Percentiles rank a stretch among this genome's conserved stretches.
phyloP scores from a whole-genome alignment of 2,329 filamentous ascomycete genomes.

The Neospermospora avenae region DNA sequence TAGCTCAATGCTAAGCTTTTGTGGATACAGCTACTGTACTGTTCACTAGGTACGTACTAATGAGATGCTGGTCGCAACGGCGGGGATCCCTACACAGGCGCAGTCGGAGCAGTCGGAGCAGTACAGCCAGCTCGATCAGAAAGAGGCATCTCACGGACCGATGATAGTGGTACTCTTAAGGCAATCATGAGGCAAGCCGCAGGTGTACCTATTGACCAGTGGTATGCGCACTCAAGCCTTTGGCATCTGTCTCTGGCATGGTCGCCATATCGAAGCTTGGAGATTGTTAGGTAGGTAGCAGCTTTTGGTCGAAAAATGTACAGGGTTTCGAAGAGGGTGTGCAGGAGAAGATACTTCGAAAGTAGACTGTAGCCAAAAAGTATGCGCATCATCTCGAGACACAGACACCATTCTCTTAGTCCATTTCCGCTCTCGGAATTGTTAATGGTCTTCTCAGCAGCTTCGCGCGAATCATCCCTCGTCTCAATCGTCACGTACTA shows the following conservation, averaged over 20 bases:
- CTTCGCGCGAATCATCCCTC: too few species aligned
- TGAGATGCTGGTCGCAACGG: background rate
- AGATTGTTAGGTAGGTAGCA: constrained; percentile 1
- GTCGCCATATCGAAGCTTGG: background rate
- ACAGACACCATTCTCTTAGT: too few species aligned
- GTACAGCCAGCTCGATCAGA: background rate
- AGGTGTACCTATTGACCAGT: background rate
- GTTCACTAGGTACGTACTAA: too few species aligned
- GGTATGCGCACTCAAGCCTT: background rate
- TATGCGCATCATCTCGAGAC: constrained; percentile 5
- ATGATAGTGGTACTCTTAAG: background rate
- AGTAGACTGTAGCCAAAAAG: background rate
- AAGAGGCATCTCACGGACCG: background rate
- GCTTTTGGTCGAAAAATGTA: background rate
- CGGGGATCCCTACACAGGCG: background rate
- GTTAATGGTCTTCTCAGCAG: too few species aligned
- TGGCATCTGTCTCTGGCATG: background rate
- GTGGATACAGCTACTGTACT: constrained; percentile 13
- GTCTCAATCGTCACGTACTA: too few species aligned
- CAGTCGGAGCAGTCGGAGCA: constrained; percentile 1
- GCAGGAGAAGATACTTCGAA: too few species aligned
- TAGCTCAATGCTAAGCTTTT: constrained; percentile 25
- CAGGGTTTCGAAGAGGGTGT: background rate
- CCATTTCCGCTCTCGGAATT: too few species aligned
- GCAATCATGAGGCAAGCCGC: background rate